Percentiles rank a stretch among this genome's conserved stretches.
phyloP scores from a whole-genome alignment of 192 early-diverging fungal genomes.

The Coemansia sp. region DNA sequence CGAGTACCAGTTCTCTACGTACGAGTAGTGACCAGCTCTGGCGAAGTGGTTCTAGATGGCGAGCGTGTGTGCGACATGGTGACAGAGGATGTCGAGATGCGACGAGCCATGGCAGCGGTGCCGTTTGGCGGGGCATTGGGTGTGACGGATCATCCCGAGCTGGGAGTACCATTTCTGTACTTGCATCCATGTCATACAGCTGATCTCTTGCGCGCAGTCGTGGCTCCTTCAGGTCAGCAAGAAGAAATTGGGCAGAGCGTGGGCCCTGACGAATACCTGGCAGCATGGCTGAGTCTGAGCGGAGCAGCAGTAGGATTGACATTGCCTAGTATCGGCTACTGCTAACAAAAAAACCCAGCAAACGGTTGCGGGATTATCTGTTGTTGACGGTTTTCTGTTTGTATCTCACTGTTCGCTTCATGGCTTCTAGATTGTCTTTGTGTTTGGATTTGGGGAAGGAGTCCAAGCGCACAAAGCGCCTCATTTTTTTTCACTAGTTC shows the following conservation, averaged over 20 bases:
- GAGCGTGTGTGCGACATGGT: constrained; percentile 15
- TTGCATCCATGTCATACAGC: constrained; percentile 55
- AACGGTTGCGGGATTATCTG: constrained; percentile 8
- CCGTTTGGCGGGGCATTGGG: constrained; percentile 56
- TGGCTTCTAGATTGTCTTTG: background rate
- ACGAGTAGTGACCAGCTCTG: background rate
- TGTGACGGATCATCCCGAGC: constrained; percentile 44
- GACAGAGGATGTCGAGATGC: constrained; percentile 22
- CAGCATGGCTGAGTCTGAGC: constrained; percentile 39
- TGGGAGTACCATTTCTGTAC: constrained; percentile 37
- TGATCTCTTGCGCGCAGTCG: constrained; percentile 32
- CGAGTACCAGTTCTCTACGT: constrained; percentile 46
- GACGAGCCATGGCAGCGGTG: constrained; percentile 32
- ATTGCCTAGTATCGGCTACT: constrained; percentile 14
- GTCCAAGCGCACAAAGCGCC: constrained; percentile 7
- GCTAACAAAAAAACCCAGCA: background rate
- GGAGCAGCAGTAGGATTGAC: constrained; percentile 44
- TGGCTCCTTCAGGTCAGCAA: background rate
- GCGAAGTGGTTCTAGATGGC: constrained; percentile 18
- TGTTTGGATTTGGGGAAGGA: background rate
- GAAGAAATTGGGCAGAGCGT: constrained; percentile 1
- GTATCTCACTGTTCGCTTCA: background rate
- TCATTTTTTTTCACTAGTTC: background rate
- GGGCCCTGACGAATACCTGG: constrained; percentile 26
- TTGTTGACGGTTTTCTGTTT: background rate